Evolutionary conservation across 768 basidiomycete species (phyloP), one percentile per base, ranked within the genome.

Genomic region (Pulveroboletus sp.): DNA sequence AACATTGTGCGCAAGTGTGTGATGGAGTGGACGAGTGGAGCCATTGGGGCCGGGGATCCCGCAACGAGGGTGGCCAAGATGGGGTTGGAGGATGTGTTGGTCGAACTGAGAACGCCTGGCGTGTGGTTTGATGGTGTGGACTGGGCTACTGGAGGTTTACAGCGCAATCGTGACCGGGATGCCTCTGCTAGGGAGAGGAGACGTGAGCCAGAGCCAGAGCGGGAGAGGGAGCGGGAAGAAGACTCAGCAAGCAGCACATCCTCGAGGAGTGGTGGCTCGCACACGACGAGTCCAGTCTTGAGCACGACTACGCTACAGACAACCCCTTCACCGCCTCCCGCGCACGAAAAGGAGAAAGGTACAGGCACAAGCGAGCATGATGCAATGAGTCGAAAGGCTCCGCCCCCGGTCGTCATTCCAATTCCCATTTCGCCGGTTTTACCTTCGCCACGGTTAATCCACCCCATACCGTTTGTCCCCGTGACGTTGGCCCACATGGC

Each of bases 71-170:
- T 79, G 8, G 65, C 75, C 9, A 70, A 70, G 57, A 82, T 89
- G 83, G 59, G 65, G 0, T 33, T 79, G 0, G 85, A 86, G 52
- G 85, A 86, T 5, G 80, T 90, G 0, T 58, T 84, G 24, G 63
- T 57, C 33, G 74, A 77, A 40, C 51, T 90, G 49, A 70, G 81
- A 34, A 77, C 82, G 31, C 73, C 71, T 23, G 79, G 76, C 0
- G 69, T 82, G 2, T 90, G 87, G 87, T 84, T 80, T 49, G 82
- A 87, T 44, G 86, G 86, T 0, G 72, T 85, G 3, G 84, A 88
- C 59, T 87, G 86, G 84, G 47, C 59, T 17, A 56, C 63, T 33
- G 67, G 57, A 21, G 60, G 57, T 2, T 43, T 57, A 23, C 58
- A 61, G 38, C 48, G 54, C 20, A 43, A 53, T 11, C 37, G 75